Evolutionary conservation across 2,329 filamentous ascomycete species (phyloP).

Genomic region (Colletotrichum abscissum): DNA sequence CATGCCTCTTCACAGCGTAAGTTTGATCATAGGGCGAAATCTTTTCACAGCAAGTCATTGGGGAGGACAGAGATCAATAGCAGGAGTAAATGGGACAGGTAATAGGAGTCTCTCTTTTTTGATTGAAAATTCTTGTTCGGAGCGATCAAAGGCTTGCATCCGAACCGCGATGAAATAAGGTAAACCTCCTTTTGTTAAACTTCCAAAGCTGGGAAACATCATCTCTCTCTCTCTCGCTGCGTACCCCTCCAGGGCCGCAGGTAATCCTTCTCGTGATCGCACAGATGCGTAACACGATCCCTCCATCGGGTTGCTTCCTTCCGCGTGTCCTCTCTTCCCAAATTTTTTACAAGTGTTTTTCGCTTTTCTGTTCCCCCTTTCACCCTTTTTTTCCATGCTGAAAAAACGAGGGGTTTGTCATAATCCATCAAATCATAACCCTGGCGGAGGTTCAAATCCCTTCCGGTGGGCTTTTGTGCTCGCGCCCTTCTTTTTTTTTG

Average conservation of each 20-base stretch:
- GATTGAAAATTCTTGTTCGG: neutral
- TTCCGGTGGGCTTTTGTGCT: neutral
- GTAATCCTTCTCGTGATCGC: neutral
- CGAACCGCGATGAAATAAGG: neutral
- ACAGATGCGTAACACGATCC: neutral
- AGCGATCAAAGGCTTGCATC: neutral
- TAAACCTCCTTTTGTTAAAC: neutral
- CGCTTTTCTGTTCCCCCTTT: neutral
- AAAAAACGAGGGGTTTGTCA: constrained; percentile 8
- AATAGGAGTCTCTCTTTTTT: neutral
- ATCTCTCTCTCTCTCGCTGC: neutral
- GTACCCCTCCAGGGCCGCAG: neutral
- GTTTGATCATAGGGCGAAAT: too few relatives aligned
- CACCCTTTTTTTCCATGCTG: neutral
- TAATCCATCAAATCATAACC: constrained; percentile 36
- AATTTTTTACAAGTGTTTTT: neutral
- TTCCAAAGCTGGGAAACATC: neutral
- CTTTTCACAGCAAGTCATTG: too few relatives aligned
- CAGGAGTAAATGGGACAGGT: neutral
- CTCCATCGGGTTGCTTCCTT: neutral
- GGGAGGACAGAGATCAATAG: neutral
- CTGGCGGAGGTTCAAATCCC: constrained; percentile 7
- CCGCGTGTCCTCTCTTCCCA: neutral
- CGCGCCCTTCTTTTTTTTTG: constrained; percentile 20
- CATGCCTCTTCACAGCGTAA: too few relatives aligned